Evolutionary conservation across 305 asterid genomes (phyloP), one percentile per base, ranked within the genome.

Genomic region (Stenogyne calaminthoides): DNA sequence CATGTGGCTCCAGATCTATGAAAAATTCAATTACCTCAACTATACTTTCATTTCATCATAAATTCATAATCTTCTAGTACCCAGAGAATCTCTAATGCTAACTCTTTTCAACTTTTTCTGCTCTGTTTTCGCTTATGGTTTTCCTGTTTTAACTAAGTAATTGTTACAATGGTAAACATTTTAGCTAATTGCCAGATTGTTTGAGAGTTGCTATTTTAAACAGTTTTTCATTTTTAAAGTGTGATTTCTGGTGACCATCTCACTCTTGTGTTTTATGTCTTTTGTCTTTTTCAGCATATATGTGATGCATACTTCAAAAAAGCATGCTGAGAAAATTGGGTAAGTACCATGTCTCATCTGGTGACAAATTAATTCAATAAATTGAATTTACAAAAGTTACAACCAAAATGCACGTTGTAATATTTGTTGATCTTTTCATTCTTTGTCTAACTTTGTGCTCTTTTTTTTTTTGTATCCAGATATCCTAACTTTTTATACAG

Each of bases 221-320:
- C 37, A 54, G 51, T 71, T 71, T 18, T 36, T 2, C 46, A 51
- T 52, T 64, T 36, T 71, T 39, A n/a, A 9, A 22, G 36, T 42
- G 40, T 68, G 64, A 19, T 78, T 69, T 59, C 46, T 27, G 36
- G 20, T 20, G 5, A 64, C 67, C 19, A 62, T 73, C 67, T 62
- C 34, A 76, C 69, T n/a, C 73, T 79, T 63, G 81, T 70, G 46
- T 64, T 62, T n/a, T 34, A 70, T 14, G 36, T 16, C 32, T 14
- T 59, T 64, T 37, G 56, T 52, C 63, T n/a, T 49, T 69, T 81
- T 49, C 93, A 94, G 97, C 85, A n/a, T n/a, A 87, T 94, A 74
- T 94, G 97, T 37, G 97, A 94, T 80, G 91, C 99, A 69, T 94
- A 94, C 92, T 90, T 90, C 90, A n/a, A 90, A 91, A 77, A 94